Base-by-base conservation (phyloP, 2,329 filamentous ascomycete species). In the Nothomitra cinnamomea region DNA sequence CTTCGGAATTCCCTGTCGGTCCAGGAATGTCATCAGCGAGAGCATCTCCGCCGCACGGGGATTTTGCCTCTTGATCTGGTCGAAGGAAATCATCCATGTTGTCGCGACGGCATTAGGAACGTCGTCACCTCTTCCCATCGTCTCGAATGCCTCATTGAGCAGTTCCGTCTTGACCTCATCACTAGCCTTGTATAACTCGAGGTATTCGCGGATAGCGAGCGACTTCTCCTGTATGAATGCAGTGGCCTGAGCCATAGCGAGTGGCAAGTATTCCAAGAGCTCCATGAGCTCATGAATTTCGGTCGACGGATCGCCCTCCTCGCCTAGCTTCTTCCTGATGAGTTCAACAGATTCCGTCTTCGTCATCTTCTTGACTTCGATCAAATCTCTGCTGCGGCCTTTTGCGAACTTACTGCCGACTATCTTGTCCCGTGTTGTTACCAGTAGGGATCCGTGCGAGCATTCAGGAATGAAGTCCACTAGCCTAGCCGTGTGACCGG, bases 61-160 rank as follows among this genome's bases (percentile, higher is more conserved):
- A 41, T 62, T 50, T 3, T 61, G 61, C 6, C 40, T 32, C 2
- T 63, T 22, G 13, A 69, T 65, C 8, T 67, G 62, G 2, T 65
- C 56, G 0, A 69, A 67, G 0, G 64, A 68, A 1, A 68, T 51
- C 1, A 66, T 60, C 65, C 64, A 69, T 0, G 65, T 67, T 13
- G 60, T 53, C 0, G 61, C 55, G 0, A 69, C 61, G 0, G 66
- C 59, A 2, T 56, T 61, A 0, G 62, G 58, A 0, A 60, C 61
- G 1, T 58, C 60, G 0, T 57, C 56, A 53, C 66, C 65, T 56
- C 64, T 60, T 0, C 65, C 64, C 0, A 57, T 50, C 1, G 63
- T 56, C 3, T 66, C 61, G 2, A 66, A 67, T 1, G 63, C 61
- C 19, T 67, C 55, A 13, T 57, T 63, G 2, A 69, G 55, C 1